Evolutionary conservation across 2,329 filamentous ascomycete species (phyloP).

Genomic region (Fusarium compactum): DNA sequence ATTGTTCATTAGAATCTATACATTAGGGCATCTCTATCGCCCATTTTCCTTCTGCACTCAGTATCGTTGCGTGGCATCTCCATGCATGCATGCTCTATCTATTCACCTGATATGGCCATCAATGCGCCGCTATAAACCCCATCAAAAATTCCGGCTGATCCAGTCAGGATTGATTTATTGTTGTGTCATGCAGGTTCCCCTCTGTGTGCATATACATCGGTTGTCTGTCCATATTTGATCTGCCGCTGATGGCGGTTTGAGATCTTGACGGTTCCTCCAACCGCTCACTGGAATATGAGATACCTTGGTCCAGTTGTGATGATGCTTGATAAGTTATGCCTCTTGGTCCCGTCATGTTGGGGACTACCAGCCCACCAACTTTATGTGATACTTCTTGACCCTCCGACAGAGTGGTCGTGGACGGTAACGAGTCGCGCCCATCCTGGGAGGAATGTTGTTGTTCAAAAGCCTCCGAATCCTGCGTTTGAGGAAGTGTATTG

Average conservation of each 20-base stretch:
- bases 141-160: background rate
- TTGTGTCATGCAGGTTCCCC: background rate
- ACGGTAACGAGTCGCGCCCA: background rate
- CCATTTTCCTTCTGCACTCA: background rate
- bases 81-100: slow-evolving; percentile 22
- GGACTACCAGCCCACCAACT: background rate
- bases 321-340: background rate
- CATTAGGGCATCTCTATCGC: slow-evolving; percentile 10
- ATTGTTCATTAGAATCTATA: slow-evolving; percentile 40
- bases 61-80: slow-evolving; percentile 31
- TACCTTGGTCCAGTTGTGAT: background rate
- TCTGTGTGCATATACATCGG: background rate
- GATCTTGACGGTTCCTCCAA: background rate
- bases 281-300: background rate
- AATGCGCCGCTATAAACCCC: background rate
- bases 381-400: background rate
- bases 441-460: background rate
- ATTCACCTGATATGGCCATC: slow-evolving; percentile 1
- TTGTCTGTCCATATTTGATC: background rate
- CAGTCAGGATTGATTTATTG: background rate
- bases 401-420: background rate
- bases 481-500: background rate
- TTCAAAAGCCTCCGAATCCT: background rate
- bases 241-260: background rate
- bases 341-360: background rate